phyloP scores from a whole-genome alignment of 2,329 filamentous ascomycete species.

The Fusarium pininemorale region DNA sequence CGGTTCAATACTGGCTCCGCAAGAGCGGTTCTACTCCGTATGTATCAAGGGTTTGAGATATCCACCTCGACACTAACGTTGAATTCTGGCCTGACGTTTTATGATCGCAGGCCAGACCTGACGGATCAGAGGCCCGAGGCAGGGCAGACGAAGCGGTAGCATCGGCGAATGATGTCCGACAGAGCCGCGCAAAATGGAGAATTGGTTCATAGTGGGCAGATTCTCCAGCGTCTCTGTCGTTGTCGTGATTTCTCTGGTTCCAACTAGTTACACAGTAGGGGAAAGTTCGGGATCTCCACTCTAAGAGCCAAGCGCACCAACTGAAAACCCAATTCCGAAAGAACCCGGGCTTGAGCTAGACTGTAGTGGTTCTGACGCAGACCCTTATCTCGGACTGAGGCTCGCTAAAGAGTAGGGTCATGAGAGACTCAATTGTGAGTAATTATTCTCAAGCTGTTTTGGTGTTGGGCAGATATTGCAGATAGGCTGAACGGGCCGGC shows the following conservation, averaged over 20 bases:
- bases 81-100: constrained; percentile 16
- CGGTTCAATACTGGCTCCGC: background rate
- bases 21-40: background rate
- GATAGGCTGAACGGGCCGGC: constrained; percentile 9
- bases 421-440: background rate
- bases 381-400: constrained; percentile 29
- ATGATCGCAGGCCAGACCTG: background rate
- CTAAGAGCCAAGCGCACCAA: constrained; percentile 18
- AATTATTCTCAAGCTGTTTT: background rate
- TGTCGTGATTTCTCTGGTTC: constrained; percentile 12
- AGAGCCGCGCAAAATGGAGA: constrained; percentile 12
- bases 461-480: background rate
- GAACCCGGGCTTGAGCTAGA: constrained; percentile 26
- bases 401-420: constrained; percentile 4
- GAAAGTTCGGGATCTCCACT: constrained; percentile 36
- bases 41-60: background rate
- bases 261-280: background rate
- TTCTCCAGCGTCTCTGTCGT: constrained; percentile 5
- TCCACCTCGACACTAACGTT: constrained; percentile 1
- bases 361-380: constrained; percentile 7
- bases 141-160: background rate
- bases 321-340: constrained; percentile 29
- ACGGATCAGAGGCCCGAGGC: constrained; percentile 30
- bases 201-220: constrained; percentile 23
- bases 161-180: constrained; percentile 18